Percentiles rank a stretch among this genome's conserved stretches.
These are phyloP conservation scores for Aphanocladium album DNA, from an alignment of 2,329 filamentous ascomycete genomes.

Conservation along the genomic window DNA sequence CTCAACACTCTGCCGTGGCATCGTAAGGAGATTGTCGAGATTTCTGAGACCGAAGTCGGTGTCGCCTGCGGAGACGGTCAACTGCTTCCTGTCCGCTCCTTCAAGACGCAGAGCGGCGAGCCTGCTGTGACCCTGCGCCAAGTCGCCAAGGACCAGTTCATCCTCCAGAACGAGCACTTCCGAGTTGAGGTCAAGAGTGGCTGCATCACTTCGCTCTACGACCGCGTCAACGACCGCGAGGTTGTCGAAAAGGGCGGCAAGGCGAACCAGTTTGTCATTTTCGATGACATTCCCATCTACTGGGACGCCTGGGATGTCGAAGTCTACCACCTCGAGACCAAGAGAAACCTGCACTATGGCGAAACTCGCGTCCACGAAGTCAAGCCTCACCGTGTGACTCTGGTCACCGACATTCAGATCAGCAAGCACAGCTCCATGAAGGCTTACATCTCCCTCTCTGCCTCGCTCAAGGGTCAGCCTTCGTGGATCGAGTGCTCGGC, in stretches of 20 bases:
- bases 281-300: conserved; percentile 94
- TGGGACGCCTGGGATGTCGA: conserved; percentile 99
- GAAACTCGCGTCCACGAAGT: conserved; percentile 67
- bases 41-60: conserved; percentile 49
- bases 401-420: conserved; percentile 81
- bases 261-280: conserved; percentile 88
- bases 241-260: conserved; percentile 68
- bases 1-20: conserved; percentile 87
- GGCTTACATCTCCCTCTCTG: conserved; percentile 75
- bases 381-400: conserved; percentile 69
- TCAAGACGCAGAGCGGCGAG: conserved; percentile 40
- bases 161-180: conserved; percentile 74
- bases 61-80: conserved; percentile 54
- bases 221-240: conserved; percentile 68
- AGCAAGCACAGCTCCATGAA: conserved; percentile 82
- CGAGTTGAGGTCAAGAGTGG: conserved; percentile 68
- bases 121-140: conserved; percentile 50
- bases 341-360: conserved; percentile 66
- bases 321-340: conserved; percentile 86
- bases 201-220: conserved; percentile 77
- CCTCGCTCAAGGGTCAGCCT: conserved; percentile 52
- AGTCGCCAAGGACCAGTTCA: conserved; percentile 58
- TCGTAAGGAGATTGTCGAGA: conserved; percentile 66
- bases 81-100: conserved; percentile 44
- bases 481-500: conserved; percentile 73